These are phyloP conservation scores for Oryza rufipogon DNA, from an alignment of 176 grass and related monocot genomes.

Conservation along the genomic window DNA sequence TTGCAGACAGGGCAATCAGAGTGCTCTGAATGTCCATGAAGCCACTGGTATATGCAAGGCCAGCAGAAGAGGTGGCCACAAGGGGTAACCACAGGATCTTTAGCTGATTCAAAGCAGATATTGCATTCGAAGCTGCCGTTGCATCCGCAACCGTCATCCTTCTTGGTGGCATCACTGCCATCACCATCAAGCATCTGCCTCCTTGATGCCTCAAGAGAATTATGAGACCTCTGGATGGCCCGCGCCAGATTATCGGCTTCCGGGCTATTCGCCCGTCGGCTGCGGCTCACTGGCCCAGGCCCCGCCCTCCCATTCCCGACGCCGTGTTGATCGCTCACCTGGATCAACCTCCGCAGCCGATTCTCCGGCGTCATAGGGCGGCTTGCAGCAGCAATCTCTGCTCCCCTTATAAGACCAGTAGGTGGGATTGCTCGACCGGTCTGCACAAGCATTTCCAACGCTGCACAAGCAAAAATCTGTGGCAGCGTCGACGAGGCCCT, in stretches of 20 bases:
- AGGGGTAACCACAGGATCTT: conserved; percentile 74
- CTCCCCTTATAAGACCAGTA: not conserved
- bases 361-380: conserved; percentile 46
- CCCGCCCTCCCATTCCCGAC: conserved; percentile 44
- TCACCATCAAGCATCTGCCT: conserved; percentile 42
- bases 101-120: conserved; percentile 77
- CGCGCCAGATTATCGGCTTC: conserved; percentile 55
- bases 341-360: conserved; percentile 68
- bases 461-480: not conserved
- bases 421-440: not conserved
- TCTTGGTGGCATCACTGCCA: conserved; percentile 43
- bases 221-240: conserved; percentile 62
- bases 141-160: conserved; percentile 46
- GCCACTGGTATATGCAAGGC: conserved; percentile 84
- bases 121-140: conserved; percentile 77
- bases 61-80: conserved; percentile 97
- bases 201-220: conserved; percentile 52
- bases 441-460: conserved; percentile 29
- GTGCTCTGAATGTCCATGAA: conserved; percentile 47
- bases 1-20: conserved; percentile 91
- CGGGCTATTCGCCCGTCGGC: conserved; percentile 37
- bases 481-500: not conserved
- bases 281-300: not conserved
- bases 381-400: conserved; percentile 25
- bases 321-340: conserved; percentile 52